A percentile compares a stretch with the other conserved stretches of the same genome.
These are phyloP conservation scores for Vigna angularis DNA, from an alignment of 306 rosid species.

Conservation along the genomic window DNA sequence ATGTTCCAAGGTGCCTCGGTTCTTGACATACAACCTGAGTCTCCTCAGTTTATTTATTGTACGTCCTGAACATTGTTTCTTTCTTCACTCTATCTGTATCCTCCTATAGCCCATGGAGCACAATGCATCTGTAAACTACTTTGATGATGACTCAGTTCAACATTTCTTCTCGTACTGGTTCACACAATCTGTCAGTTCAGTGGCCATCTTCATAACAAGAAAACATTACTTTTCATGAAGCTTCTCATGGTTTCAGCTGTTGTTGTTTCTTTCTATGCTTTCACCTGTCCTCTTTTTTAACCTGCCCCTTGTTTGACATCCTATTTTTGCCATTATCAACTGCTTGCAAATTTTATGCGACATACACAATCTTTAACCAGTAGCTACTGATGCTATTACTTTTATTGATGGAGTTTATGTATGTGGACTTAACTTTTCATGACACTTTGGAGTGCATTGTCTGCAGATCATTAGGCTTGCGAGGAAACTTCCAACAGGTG, in stretches of 20 bases:
- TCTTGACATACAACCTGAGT: constrained; percentile 2
- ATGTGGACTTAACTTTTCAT: constrained; percentile 16
- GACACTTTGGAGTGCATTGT: constrained; percentile 36
- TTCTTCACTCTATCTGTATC: not conserved
- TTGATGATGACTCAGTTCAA: not conserved
- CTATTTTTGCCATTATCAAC: not conserved
- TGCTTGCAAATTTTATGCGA: not conserved
- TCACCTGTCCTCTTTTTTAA: not conserved
- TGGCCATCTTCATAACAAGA: not conserved
- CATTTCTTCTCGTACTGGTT: constrained; percentile 20
- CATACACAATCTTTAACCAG: not conserved
- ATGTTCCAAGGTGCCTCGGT: not conserved
- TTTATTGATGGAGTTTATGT: not conserved
- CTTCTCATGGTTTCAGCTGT: not conserved
- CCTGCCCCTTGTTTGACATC: constrained; percentile 15
- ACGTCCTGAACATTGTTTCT: not conserved
- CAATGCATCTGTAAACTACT: not conserved
- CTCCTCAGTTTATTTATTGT: not conserved
- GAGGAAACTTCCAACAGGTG: constrained; percentile 90
- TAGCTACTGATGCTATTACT: not conserved
- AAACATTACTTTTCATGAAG: constrained; percentile 10
- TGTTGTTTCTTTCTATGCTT: constrained; percentile 15
- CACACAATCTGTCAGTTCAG: not conserved
- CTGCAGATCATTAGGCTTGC: constrained; percentile 88
- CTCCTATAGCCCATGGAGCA: not conserved